Evolutionary conservation across 139 green algal genomes (phyloP), one percentile per base, ranked within the genome.

Genomic region (Picochlorum sp.): DNA sequence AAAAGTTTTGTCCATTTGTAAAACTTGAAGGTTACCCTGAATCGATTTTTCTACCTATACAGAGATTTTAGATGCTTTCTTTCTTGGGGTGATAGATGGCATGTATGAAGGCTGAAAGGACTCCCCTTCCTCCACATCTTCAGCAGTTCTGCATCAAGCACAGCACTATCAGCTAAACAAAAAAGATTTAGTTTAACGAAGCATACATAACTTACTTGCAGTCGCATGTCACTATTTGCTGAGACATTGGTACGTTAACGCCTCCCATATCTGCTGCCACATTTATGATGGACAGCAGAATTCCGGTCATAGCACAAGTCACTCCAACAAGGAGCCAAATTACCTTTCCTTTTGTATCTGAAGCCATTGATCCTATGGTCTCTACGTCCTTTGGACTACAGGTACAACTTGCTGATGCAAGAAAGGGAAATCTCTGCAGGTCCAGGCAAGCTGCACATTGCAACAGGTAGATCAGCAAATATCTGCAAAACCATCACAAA

Each of bases 1-100:
- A 62, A 70, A 20, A 50, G 18, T 34, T 28, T 34, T 59, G 20
- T 16, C 15, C n/a, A 14, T 59, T 18, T 26, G n/a, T 28, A 59
- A 23, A 34, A 59, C 21, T 18, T 59, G 15, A 8, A 34, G 2
- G 13, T 55, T 55, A 10, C 9, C 9, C 11, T 26, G 10, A 55
- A 55, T 10, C 18, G 15, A 10, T 55, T 16, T n/a, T 55, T 13
- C 34, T 41, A 41, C 34, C 7, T 41, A 41, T 11, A 41, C 34
- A 41, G 34, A 55, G 10, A 55, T 55, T 7, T 55, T 55, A 4
- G 18, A 21, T 55, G 49, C 23, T 55, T 55, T 55, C 10, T 16
- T 55, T 55, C 49, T 21, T 21, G 18, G 49, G 18, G 18, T 21
- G 13, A 24, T 13, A 16, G n/a, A 55, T 55, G 18, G 15, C 49